Evolutionary conservation across 2,329 filamentous ascomycete genomes (phyloP), one percentile per base, ranked within the genome.

Genomic region (Sporothrix pallida): DNA sequence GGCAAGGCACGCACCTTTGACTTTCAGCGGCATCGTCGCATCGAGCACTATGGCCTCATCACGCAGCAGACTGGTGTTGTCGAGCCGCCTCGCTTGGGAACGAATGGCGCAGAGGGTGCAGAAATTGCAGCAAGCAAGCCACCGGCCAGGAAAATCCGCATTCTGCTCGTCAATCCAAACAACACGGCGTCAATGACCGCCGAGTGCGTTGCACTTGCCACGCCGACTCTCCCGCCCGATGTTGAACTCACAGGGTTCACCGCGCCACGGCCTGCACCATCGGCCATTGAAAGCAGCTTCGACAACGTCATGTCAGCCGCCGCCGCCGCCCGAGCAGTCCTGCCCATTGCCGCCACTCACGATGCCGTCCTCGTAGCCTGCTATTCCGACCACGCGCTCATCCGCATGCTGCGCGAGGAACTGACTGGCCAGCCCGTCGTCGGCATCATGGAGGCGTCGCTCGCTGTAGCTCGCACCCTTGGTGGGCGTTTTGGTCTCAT

Each of bases 41-140:
- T 75, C 73, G 76, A 76, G 62, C 76, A 77, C 50, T 85, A 86
- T 75, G 79, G 80, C 1, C 78, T 81, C 52, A 82, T 85, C 54
- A 78, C 80, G 13, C 74, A 79, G 68, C 83, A 77, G 73, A 75
- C 73, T 10, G 75, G 75, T 37, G 76, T 76, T 31, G 44, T 74
- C 13, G 75, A 77, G 65, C 76, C 76, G 17, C 74, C 76, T 9
- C 63, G 56, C 8, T 48, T 77, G 23, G 54, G 46, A 0, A 37
- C 7, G 31, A 44, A 48, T 10, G 20, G 17, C 13, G 26, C 52
- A 6, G 42, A 37, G 3, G 12, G 17, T 13, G 1, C 71, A 8
- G 12, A 42, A 20, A 8, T 48, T 44, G 46, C 44, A 12, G 15
- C 23, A 9, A 1, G 37, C 15, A 42, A 56, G n/a, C 37, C 72